A percentile compares a stretch with the other conserved stretches of the same genome.
These are phyloP conservation scores for Pneumocystis murina DNA, from an alignment of 1,139 yeast genomes.

Conservation along the genomic window DNA sequence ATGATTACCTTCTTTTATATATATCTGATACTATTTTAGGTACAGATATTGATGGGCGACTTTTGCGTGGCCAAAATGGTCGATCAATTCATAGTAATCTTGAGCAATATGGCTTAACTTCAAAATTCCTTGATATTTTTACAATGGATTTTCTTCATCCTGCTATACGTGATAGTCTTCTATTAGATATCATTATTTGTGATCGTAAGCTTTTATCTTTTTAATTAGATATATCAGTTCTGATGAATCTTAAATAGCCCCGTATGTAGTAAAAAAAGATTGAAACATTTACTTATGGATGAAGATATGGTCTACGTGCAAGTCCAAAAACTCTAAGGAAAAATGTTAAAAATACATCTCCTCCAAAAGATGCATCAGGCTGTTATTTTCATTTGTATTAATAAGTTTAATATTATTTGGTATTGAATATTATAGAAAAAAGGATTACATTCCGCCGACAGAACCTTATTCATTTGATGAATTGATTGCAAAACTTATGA, in stretches of 20 bases:
- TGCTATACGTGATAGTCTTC: constrained; percentile 49
- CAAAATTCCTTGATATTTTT: constrained; percentile 53
- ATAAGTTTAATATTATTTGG: not conserved
- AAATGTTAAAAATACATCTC: constrained; percentile 30
- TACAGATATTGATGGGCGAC: constrained; percentile 80
- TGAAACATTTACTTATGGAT: not conserved
- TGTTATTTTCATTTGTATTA: constrained; percentile 1
- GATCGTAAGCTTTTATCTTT: constrained; percentile 34
- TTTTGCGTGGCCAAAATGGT: constrained; percentile 58
- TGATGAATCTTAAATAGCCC: constrained; percentile 30
- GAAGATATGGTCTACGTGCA: constrained; percentile 74
- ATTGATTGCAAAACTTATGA: constrained; percentile 58
- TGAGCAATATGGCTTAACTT: constrained; percentile 49
- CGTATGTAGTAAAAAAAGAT: constrained; percentile 22
- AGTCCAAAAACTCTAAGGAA: constrained; percentile 90
- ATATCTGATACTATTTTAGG: constrained; percentile 22
- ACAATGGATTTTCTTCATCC: constrained; percentile 94
- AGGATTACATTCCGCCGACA: constrained; percentile 83
- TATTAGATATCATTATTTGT: constrained; percentile 69
- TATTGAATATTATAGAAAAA: constrained; percentile 54
- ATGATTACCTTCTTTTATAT: not conserved
- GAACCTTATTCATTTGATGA: constrained; percentile 73
- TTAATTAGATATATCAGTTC: not conserved
- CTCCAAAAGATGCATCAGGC: constrained; percentile 1
- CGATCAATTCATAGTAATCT: constrained; percentile 46